Percentiles rank a stretch among this genome's conserved stretches.
These are phyloP conservation scores for Apiospora arundinis DNA, from an alignment of 2,329 filamentous ascomycete species.

Conservation along the genomic window DNA sequence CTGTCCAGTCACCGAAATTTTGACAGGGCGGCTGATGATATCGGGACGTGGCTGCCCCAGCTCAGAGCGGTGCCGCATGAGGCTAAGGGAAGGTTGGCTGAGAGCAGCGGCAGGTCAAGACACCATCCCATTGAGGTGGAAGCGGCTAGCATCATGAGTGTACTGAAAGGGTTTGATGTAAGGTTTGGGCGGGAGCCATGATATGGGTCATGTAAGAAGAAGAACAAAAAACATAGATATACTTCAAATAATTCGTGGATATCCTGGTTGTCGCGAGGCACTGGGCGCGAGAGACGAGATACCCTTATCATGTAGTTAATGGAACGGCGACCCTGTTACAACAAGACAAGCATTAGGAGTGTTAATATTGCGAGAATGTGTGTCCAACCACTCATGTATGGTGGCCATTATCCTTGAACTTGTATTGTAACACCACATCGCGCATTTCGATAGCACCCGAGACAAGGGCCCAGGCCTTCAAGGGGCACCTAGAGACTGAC, in stretches of 20 bases:
- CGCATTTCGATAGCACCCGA: neutral
- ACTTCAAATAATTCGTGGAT: constrained; percentile 12
- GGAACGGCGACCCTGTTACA: neutral
- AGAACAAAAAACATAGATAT: neutral
- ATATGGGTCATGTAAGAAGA: constrained; percentile 31
- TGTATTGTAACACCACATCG: neutral
- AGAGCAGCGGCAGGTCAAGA: constrained; percentile 26
- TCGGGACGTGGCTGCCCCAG: constrained; percentile 77
- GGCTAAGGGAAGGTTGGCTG: constrained; percentile 20
- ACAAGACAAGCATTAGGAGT: neutral
- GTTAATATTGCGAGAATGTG: neutral
- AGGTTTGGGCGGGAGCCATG: constrained; percentile 63
- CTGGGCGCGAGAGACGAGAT: constrained; percentile 8
- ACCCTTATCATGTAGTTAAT: constrained; percentile 8
- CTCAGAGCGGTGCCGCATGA: constrained; percentile 64
- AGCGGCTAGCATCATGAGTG: constrained; percentile 83
- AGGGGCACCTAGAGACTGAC: neutral
- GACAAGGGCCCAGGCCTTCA: neutral
- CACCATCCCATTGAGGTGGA: constrained; percentile 74
- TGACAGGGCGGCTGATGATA: constrained; percentile 73
- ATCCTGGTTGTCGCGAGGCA: neutral
- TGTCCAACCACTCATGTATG: too few species aligned
- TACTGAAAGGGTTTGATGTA: constrained; percentile 81
- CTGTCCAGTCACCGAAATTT: constrained; percentile 79
- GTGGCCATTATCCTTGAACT: neutral